A percentile compares a stretch with the other conserved stretches of the same genome.
phyloP scores from a whole-genome alignment of 805 yeast genomes.

The Hanseniaspora lindneri region DNA sequence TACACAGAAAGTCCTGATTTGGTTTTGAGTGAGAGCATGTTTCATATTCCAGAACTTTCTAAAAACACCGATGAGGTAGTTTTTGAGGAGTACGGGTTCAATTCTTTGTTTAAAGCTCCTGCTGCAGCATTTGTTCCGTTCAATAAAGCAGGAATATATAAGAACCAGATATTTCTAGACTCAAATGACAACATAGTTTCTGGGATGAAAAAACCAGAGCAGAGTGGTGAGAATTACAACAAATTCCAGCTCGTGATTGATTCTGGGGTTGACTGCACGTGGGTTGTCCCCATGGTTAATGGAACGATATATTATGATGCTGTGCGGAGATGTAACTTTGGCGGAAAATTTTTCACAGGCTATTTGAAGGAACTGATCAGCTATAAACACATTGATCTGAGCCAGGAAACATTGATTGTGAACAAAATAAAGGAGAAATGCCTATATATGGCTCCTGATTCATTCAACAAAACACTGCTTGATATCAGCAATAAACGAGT shows the following conservation, averaged over 20 bases:
- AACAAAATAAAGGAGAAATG: conserved; percentile 71
- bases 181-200: conserved; percentile 19
- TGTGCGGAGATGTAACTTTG: conserved; percentile 66
- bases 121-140: conserved; percentile 55
- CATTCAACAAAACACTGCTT: conserved; percentile 27
- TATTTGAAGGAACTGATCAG: conserved; percentile 73
- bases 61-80: conserved; percentile 80
- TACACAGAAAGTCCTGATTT: conserved; percentile 25
- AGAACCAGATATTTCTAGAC: conserved; percentile 20
- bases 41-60: conserved; percentile 68
- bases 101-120: conserved; percentile 54
- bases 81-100: conserved; percentile 86
- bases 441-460: conserved; percentile 39
- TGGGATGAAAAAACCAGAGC: background rate
- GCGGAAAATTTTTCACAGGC: conserved; percentile 77
- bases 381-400: conserved; percentile 82
- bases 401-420: conserved; percentile 77
- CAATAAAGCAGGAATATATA: conserved; percentile 27
- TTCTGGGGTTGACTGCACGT: conserved; percentile 77
- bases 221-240: conserved; percentile 21
- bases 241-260: conserved; percentile 77
- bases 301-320: conserved; percentile 71
- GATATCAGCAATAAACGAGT: conserved; percentile 22
- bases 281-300: conserved; percentile 72
- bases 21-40: conserved; percentile 68